Evolutionary conservation across 495 filamentous ascomycete genomes (phyloP).

Genomic region (Aspergillus carlsbadensis): DNA sequence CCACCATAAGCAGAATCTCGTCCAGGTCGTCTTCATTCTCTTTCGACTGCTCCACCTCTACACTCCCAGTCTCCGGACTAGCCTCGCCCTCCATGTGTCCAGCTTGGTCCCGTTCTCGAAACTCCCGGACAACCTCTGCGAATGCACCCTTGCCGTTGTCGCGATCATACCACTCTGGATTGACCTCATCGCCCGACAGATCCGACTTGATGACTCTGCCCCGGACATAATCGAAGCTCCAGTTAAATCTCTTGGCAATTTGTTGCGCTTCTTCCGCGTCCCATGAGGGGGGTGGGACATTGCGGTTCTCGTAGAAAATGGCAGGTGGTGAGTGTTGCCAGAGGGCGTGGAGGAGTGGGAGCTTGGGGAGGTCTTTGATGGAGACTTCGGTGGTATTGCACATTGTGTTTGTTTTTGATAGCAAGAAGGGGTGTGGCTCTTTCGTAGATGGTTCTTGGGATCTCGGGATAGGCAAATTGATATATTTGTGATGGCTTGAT

Average conservation of each 20-base stretch:
- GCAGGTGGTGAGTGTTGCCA: not conserved
- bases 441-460: too few species aligned
- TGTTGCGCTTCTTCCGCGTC: not conserved
- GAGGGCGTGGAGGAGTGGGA: not conserved
- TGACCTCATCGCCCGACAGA: not conserved
- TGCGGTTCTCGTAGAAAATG: not conserved
- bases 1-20: too few species aligned
- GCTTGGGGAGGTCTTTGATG: not conserved
- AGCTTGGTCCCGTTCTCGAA: too few species aligned
- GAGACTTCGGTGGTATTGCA: not conserved
- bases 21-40: too few species aligned
- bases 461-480: too few species aligned
- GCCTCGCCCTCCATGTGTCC: too few species aligned
- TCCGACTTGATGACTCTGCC: not conserved
- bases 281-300: not conserved
- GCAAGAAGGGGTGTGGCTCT: too few species aligned
- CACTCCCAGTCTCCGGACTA: too few species aligned
- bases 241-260: not conserved
- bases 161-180: not conserved
- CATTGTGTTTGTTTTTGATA: too few species aligned
- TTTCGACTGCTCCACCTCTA: too few species aligned
- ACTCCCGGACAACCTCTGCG: not conserved
- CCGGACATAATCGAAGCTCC: not conserved
- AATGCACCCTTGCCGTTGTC: not conserved
- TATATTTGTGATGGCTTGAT: too few species aligned